phyloP scores from a whole-genome alignment of 805 yeast species.

The Candida berthetii region DNA sequence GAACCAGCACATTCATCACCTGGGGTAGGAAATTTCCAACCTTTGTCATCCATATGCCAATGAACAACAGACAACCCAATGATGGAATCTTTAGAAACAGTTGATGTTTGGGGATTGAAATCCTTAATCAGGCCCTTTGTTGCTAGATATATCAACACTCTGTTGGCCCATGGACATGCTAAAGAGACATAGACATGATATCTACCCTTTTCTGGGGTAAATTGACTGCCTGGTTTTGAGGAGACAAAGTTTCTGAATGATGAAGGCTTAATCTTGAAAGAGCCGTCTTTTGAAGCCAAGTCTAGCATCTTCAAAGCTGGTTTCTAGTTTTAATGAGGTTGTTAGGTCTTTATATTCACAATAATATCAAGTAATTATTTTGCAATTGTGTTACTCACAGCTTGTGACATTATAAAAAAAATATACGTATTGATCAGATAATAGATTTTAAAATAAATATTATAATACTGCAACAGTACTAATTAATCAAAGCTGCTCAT shows the following conservation, averaged over 20 bases:
- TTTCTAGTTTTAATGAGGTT: too few relatives aligned
- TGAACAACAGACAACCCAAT: slow-evolving; percentile 77
- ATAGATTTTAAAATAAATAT: too few relatives aligned
- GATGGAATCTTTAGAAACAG: slow-evolving; percentile 31
- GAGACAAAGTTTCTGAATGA: slow-evolving; percentile 64
- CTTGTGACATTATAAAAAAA: too few relatives aligned
- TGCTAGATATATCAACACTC: slow-evolving; percentile 66
- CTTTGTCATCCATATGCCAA: slow-evolving; percentile 82
- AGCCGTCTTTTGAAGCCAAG: slow-evolving; percentile 47
- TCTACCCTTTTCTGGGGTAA: slow-evolving; percentile 70
- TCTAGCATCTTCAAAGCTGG: slow-evolving; percentile 34
- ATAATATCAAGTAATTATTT: too few relatives aligned
- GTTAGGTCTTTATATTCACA: too few relatives aligned
- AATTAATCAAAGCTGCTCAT: too few relatives aligned
- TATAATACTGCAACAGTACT: too few relatives aligned
- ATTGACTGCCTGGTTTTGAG: slow-evolving; percentile 48
- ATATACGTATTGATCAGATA: too few relatives aligned
- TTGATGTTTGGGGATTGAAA: slow-evolving; percentile 24
- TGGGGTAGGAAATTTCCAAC: slow-evolving; percentile 75
- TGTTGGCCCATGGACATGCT: slow-evolving; percentile 96
- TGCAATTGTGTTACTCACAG: too few relatives aligned
- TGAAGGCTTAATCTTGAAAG: slow-evolving; percentile 46
- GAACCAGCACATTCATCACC: slow-evolving; percentile 34
- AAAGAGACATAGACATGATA: slow-evolving; percentile 83
- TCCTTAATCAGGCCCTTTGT: slow-evolving; percentile 62